Evolutionary conservation across 306 rosid genomes (phyloP), one percentile per base, ranked within the genome.

Genomic region (Delonix regia): DNA sequence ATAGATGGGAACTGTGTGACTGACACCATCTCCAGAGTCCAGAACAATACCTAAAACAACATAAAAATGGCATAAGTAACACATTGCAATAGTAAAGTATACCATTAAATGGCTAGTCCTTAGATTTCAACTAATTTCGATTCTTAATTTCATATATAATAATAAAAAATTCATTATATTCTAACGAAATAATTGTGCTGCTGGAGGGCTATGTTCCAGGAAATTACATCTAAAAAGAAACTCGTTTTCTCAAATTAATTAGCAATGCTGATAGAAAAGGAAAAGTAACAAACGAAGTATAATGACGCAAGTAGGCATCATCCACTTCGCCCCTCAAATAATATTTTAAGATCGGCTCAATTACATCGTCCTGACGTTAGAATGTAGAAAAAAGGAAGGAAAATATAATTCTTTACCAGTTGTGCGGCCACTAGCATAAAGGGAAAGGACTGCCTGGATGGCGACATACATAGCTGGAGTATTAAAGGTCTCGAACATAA

Each of bases 381-480:
- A 34, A n/a, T n/a, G n/a, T n/a, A n/a, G n/a, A n/a, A n/a, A n/a
- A n/a, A n/a, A n/a, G n/a, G n/a, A n/a, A n/a, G n/a, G n/a, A n/a
- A n/a, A n/a, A n/a, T n/a, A n/a, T 21, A 66, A 30, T 38, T 49
- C 15, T 52, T 89, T 83, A 91, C 97, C 97, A 55, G 97, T 91
- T 53, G 97, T 91, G 85, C 97, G 97, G 25, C 97, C 97, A 83
- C 97, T 91, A n/a, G 93, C 93, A 80, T 91, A 91, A 47, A 91
- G 97, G 63, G 97, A 91, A 64, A 91, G 92, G 64, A 91, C 97
- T 4, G 93, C 89, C 84, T 90, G 95, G 64, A 90, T 90, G 74
- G 92, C 95, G 11, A 90, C 95, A 41, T 90, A 88, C 95, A 90
- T 90, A 61, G 95, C 92, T n/a, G 95, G 95, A 62, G 95, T 90